Percentiles rank a stretch among this genome's conserved stretches.
phyloP scores from a whole-genome alignment of 306 rosid genomes.

The Quillaja saponaria region DNA sequence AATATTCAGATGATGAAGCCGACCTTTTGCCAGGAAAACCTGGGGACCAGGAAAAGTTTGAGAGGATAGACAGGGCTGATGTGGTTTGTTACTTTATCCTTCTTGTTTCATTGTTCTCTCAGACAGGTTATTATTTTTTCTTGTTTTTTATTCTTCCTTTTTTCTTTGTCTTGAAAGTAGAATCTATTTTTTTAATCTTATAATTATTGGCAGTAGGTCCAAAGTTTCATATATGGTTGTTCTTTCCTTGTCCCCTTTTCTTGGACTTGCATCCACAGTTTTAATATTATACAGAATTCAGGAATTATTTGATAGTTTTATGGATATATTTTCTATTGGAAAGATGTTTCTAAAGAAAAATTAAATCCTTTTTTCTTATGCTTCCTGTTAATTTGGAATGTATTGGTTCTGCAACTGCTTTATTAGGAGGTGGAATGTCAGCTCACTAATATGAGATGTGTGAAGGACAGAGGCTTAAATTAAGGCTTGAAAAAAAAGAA shows the following conservation, averaged over 20 bases:
- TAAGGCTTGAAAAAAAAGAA: too few species aligned
- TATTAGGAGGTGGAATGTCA: too few species aligned
- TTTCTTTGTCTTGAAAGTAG: slow-evolving; percentile 13
- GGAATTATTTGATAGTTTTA: slow-evolving; percentile 1
- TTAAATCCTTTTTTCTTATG: slow-evolving; percentile 4
- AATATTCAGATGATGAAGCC: slow-evolving; percentile 89
- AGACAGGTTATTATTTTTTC: slow-evolving; percentile 14
- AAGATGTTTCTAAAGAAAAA: slow-evolving; percentile 13
- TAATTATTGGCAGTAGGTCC: neutral
- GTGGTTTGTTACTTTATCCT: slow-evolving; percentile 50
- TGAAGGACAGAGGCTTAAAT: slow-evolving; percentile 1
- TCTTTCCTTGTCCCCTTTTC: neutral
- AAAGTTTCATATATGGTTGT: neutral
- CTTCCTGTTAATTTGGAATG: slow-evolving; percentile 20
- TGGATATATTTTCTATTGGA: slow-evolving; percentile 8
- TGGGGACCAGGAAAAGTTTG: slow-evolving; percentile 63
- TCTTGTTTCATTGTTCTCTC: slow-evolving; percentile 20
- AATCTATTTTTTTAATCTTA: neutral
- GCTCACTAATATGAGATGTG: slow-evolving; percentile 1
- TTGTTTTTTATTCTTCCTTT: neutral
- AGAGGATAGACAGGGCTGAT: slow-evolving; percentile 78
- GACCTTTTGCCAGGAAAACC: slow-evolving; percentile 63
- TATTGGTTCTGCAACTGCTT: neutral
- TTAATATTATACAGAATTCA: slow-evolving; percentile 6
- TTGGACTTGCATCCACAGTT: slow-evolving; percentile 12